Conservation (phyloP, 345 rosid genomes). For the Carallia brachiata region DNA sequence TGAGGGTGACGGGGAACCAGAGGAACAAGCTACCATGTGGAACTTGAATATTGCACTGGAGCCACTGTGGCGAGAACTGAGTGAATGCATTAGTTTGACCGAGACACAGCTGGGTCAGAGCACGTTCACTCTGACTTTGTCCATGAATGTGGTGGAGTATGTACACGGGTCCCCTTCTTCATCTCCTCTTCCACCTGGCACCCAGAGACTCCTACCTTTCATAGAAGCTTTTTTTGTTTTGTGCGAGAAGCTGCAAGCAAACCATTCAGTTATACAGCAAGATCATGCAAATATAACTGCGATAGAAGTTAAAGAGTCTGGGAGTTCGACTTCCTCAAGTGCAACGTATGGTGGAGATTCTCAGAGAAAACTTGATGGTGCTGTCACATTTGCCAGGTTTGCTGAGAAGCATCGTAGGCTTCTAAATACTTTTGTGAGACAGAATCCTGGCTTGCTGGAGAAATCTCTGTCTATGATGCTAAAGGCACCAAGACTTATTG, state of each 20-base stretch:
- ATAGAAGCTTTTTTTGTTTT: constrained; percentile 95
- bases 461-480: constrained; percentile 90
- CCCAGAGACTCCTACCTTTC: constrained; percentile 87
- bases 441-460: constrained; percentile 84
- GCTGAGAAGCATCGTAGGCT: constrained; percentile 94
- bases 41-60: constrained; percentile 69
- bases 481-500: constrained; percentile 88
- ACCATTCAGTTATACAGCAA: constrained; percentile 51
- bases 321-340: constrained; percentile 40
- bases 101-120: constrained; percentile 81
- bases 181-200: constrained; percentile 88
- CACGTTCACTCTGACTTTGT: constrained; percentile 35
- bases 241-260: constrained; percentile 84
- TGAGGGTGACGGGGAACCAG: constrained; percentile 50
- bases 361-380: constrained; percentile 71
- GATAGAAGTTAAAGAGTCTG: constrained; percentile 81
- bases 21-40: constrained; percentile 72
- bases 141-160: constrained; percentile 56
- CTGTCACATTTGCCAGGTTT: constrained; percentile 77
- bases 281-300: constrained; percentile 69
- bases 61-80: constrained; percentile 91
- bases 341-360: constrained; percentile 47
- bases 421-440: constrained; percentile 83
- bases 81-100: constrained; percentile 79
- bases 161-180: constrained; percentile 57